Percentiles rank a stretch among this genome's conserved stretches.
Conservation (phyloP, 139 green algal genomes). For the Volvox africanus region DNA sequence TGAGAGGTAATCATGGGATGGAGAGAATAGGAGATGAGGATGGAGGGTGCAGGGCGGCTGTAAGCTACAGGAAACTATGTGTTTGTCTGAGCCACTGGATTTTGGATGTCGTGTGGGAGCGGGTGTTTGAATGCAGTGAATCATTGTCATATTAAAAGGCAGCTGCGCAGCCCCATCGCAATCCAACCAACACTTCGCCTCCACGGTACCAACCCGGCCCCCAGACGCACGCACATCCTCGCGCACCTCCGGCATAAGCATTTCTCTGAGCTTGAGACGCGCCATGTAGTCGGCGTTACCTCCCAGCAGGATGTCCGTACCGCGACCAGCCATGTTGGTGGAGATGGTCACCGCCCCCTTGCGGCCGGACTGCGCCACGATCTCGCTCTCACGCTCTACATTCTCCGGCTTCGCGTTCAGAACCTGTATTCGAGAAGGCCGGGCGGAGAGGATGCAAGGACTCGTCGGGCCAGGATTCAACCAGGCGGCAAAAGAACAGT, state of each 20-base stretch:
- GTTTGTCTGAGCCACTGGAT: background rate
- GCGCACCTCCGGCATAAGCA: slow-evolving; percentile 88
- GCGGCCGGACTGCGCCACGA: slow-evolving; percentile 93
- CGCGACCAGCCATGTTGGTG: slow-evolving; percentile 99
- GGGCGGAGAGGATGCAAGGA: too few species aligned
- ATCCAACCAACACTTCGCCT: too few species aligned
- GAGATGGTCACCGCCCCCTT: slow-evolving; percentile 93
- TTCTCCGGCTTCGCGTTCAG: slow-evolving; percentile 99
- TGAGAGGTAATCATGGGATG: background rate
- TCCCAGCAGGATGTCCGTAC: slow-evolving; percentile 98
- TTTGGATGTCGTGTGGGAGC: background rate
- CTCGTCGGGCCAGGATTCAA: too few species aligned
- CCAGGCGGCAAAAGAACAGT: too few species aligned
- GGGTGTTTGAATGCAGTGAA: too few species aligned
- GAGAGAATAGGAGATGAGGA: background rate
- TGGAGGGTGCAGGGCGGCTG: background rate
- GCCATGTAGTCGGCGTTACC: slow-evolving; percentile 79
- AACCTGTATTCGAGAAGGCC: slow-evolving; percentile 69
- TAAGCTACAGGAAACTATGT: too few species aligned
- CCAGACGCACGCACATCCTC: background rate
- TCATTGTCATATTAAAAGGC: too few species aligned
- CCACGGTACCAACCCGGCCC: background rate
- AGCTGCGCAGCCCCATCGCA: too few species aligned
- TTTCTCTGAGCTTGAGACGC: slow-evolving; percentile 93
- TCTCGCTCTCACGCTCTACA: slow-evolving; percentile 97